Evolutionary conservation across 2,329 filamentous ascomycete genomes (phyloP).

Genomic region (Pseudopyrenochaeta lycopersici): DNA sequence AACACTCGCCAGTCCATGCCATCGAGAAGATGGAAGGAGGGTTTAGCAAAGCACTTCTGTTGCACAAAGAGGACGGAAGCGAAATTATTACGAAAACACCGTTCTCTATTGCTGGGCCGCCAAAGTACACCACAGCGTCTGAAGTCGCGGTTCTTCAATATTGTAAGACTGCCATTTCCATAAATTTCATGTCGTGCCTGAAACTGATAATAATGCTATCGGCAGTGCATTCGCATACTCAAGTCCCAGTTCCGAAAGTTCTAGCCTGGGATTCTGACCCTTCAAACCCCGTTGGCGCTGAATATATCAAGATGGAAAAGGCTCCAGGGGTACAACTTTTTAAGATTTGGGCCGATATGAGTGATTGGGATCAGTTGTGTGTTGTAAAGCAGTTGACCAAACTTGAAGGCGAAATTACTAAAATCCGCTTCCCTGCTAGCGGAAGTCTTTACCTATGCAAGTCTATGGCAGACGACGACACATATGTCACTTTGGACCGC

Average conservation of each 20-base stretch:
- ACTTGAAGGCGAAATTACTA: slow-evolving; percentile 36
- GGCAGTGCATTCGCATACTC: slow-evolving; percentile 45
- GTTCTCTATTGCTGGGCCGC: slow-evolving; percentile 39
- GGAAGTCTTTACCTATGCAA: slow-evolving; percentile 27
- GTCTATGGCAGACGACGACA: slow-evolving; percentile 1
- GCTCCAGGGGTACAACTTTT: slow-evolving; percentile 42
- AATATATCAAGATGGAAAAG: slow-evolving; percentile 51
- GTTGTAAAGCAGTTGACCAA: slow-evolving; percentile 41
- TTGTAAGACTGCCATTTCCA: slow-evolving; percentile 16
- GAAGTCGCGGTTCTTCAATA: slow-evolving; percentile 47
- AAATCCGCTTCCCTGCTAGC: slow-evolving; percentile 47
- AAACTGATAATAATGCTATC: slow-evolving; percentile 5
- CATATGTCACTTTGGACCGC: slow-evolving; percentile 4
- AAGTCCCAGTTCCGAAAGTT: slow-evolving; percentile 51
- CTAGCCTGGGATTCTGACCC: slow-evolving; percentile 53
- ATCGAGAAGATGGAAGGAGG: slow-evolving; percentile 46
- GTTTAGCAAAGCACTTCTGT: slow-evolving; percentile 42
- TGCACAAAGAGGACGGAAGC: slow-evolving; percentile 23
- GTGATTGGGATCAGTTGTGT: slow-evolving; percentile 39
- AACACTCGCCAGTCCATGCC: slow-evolving; percentile 26
- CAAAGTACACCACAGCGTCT: slow-evolving; percentile 43
- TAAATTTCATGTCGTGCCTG: slow-evolving; percentile 3
- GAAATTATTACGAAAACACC: slow-evolving; percentile 25
- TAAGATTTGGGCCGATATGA: slow-evolving; percentile 42
- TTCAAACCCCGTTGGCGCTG: slow-evolving; percentile 38